phyloP scores from a whole-genome alignment of 2,329 filamentous ascomycete genomes.

The Pezicula neosporulosa region DNA sequence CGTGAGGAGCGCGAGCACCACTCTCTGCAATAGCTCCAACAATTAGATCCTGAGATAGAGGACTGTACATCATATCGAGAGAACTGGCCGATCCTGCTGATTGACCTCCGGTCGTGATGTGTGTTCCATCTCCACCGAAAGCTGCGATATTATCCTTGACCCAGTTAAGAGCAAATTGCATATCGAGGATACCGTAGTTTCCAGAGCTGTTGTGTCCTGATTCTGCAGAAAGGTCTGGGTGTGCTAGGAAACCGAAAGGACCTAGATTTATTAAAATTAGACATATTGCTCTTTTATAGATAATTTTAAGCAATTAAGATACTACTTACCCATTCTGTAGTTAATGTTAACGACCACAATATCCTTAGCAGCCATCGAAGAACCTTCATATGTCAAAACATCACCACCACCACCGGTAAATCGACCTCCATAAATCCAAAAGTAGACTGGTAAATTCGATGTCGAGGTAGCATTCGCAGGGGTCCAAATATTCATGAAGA shows the following conservation, averaged over 20 bases:
- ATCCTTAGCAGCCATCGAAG: constrained; percentile 35
- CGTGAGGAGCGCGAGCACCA: constrained; percentile 25
- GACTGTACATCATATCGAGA: constrained; percentile 20
- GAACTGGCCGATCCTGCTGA: constrained; percentile 48
- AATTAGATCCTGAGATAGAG: constrained; percentile 17
- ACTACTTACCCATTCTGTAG: constrained; percentile 32
- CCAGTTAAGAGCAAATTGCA: constrained; percentile 52
- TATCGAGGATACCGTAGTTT: constrained; percentile 68
- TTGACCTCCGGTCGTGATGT: constrained; percentile 63
- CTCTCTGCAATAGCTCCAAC: constrained; percentile 27
- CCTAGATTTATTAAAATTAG: too few species aligned
- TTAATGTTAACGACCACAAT: constrained; percentile 39
- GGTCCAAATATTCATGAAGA: constrained; percentile 26
- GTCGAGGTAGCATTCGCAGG: constrained; percentile 18
- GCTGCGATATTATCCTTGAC: constrained; percentile 56
- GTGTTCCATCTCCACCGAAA: constrained; percentile 64
- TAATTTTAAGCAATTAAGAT: too few species aligned
- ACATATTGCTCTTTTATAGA: too few species aligned
- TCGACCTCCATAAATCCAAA: constrained; percentile 38
- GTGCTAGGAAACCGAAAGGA: constrained; percentile 19
- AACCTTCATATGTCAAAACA: constrained; percentile 33
- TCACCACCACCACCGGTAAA: constrained; percentile 25
- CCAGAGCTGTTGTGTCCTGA: constrained; percentile 41
- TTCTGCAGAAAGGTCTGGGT: constrained; percentile 38
- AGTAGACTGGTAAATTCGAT: constrained; percentile 33